Evolutionary conservation across 2,329 filamentous ascomycete genomes (phyloP).

Genomic region (Calonectria pseudoreteaudii): DNA sequence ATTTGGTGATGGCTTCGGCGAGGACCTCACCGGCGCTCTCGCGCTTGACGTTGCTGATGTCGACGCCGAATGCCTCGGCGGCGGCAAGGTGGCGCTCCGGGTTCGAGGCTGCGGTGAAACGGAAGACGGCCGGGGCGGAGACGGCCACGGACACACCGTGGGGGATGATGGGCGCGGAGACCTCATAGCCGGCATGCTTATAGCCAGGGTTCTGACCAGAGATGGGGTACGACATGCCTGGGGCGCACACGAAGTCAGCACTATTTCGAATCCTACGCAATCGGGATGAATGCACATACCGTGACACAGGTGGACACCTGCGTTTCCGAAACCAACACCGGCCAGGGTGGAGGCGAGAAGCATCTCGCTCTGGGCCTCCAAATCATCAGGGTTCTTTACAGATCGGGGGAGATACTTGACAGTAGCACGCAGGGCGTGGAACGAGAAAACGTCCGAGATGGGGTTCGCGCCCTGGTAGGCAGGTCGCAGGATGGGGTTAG

Average conservation of each 20-base stretch:
- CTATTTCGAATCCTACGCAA: background rate
- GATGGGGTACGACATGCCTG: slow-evolving; percentile 96
- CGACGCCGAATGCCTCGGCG: slow-evolving; percentile 90
- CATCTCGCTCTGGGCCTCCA: slow-evolving; percentile 96
- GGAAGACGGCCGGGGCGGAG: slow-evolving; percentile 92
- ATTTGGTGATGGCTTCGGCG: slow-evolving; percentile 83
- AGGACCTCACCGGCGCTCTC: slow-evolving; percentile 92
- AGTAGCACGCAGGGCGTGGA: slow-evolving; percentile 84
- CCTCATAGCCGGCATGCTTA: slow-evolving; percentile 86
- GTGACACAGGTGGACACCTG: slow-evolving; percentile 86
- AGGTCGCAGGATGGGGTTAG: slow-evolving; percentile 89
- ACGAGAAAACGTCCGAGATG: slow-evolving; percentile 96
- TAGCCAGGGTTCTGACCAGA: slow-evolving; percentile 94
- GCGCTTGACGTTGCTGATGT: slow-evolving; percentile 86
- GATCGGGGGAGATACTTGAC: slow-evolving; percentile 93
- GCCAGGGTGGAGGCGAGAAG: slow-evolving; percentile 92
- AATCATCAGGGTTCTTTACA: slow-evolving; percentile 88
- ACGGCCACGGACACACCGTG: slow-evolving; percentile 97
- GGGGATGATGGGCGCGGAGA: slow-evolving; percentile 84
- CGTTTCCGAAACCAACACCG: slow-evolving; percentile 96
- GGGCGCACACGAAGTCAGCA: background rate
- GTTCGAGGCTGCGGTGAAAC: slow-evolving; percentile 91
- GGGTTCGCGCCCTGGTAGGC: slow-evolving; percentile 98
- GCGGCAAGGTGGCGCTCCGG: slow-evolving; percentile 91
- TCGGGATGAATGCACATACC: slow-evolving; percentile 53